Conservation (phyloP, 371 early-diverging fungal genomes). For the Rhizopus stolonifer region DNA sequence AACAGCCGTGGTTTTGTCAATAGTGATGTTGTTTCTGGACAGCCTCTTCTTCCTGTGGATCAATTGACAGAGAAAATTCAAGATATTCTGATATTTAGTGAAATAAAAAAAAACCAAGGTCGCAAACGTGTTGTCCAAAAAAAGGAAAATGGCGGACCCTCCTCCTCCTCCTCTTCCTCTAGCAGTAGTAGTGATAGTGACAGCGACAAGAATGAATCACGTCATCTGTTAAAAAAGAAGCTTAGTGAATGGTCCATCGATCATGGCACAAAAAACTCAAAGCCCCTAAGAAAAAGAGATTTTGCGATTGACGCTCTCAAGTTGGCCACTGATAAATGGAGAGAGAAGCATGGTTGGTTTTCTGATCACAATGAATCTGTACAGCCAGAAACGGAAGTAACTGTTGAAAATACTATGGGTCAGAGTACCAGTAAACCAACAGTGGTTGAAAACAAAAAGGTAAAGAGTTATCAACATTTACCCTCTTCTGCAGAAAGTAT, state of each 20-base stretch:
- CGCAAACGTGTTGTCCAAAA: background rate
- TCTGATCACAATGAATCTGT: slow-evolving; percentile 6
- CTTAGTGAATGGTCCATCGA: slow-evolving; percentile 25
- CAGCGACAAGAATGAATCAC: slow-evolving; percentile 1
- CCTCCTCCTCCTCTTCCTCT: slow-evolving; percentile 3
- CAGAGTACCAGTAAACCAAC: background rate
- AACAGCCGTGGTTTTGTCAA: background rate
- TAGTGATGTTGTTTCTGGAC: slow-evolving; percentile 2
- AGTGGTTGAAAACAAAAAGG: background rate
- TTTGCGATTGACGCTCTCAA: slow-evolving; percentile 26
- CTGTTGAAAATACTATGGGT: background rate
- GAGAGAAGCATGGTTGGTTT: slow-evolving; percentile 33
- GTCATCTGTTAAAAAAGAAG: slow-evolving; percentile 17
- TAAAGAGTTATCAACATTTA: background rate
- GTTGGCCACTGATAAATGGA: slow-evolving; percentile 39
- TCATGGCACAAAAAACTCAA: background rate
- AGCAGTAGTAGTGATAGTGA: slow-evolving; percentile 22
- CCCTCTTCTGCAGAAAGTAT: slow-evolving; percentile 36
- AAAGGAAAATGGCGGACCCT: background rate
- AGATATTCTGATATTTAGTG: slow-evolving; percentile 28
- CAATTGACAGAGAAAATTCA: slow-evolving; percentile 32
- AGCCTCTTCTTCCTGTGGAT: slow-evolving; percentile 23
- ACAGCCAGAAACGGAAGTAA: background rate
- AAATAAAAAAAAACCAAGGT: slow-evolving; percentile 25
- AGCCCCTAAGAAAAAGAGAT: slow-evolving; percentile 30